phyloP scores from a whole-genome alignment of 1,284 basidiomycete genomes.

The Malassezia japonica region DNA sequence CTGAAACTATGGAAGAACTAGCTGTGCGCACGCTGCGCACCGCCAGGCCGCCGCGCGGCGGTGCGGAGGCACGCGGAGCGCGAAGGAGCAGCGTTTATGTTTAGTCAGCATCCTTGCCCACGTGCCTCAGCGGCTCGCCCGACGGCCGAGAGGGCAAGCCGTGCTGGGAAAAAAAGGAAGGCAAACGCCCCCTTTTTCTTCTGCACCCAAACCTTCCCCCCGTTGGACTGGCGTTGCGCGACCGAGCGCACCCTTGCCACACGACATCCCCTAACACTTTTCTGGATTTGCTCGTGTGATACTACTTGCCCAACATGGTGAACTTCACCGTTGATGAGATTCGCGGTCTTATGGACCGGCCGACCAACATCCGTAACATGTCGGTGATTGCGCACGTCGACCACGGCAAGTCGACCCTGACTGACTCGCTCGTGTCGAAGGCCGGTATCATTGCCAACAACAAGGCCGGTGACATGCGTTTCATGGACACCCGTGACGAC shows the following conservation, averaged over 20 bases:
- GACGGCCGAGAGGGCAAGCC: conserved; percentile 4
- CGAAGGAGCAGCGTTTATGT: not conserved
- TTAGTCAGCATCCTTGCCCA: not conserved
- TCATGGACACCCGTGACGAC: conserved; percentile 93
- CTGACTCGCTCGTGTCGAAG: conserved; percentile 97
- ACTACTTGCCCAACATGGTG: conserved; percentile 15
- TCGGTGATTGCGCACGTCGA: conserved; percentile 66
- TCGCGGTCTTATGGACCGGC: conserved; percentile 73
- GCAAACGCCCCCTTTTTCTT: conserved; percentile 10
- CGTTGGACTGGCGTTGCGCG: conserved; percentile 13
- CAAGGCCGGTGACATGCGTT: conserved; percentile 91
- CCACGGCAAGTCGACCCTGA: conserved; percentile 99
- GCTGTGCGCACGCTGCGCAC: too few species aligned
- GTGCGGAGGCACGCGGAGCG: not conserved
- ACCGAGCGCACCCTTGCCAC: conserved; percentile 13
- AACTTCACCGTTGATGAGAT: conserved; percentile 60
- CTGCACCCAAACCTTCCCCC: conserved; percentile 4
- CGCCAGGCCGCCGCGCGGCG: not conserved
- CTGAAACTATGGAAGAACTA: too few species aligned
- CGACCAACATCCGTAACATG: conserved; percentile 89
- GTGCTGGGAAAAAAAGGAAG: not conserved
- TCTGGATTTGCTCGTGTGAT: conserved; percentile 9
- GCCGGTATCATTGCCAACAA: conserved; percentile 95
- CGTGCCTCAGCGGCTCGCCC: too few species aligned
- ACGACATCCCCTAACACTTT: conserved; percentile 2